These are phyloP conservation scores for Colletotrichum nymphaeae DNA, from an alignment of 2,329 filamentous ascomycete species.

Conservation along the genomic window DNA sequence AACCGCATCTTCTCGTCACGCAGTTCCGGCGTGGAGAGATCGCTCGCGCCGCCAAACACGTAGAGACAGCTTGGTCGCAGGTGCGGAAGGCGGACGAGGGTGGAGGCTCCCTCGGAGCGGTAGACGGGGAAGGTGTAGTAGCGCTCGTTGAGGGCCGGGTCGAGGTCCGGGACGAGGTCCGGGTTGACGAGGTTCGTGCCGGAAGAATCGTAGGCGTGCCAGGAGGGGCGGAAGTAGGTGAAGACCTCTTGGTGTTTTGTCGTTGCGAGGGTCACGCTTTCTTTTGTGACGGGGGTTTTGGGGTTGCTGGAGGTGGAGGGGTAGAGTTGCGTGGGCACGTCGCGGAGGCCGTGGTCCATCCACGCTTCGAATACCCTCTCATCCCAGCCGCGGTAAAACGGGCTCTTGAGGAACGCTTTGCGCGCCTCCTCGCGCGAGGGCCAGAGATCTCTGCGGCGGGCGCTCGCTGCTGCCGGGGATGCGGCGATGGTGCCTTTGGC, in stretches of 20 bases:
- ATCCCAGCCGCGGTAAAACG: slow-evolving; percentile 89
- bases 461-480: slow-evolving; percentile 69
- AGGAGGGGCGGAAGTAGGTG: slow-evolving; percentile 76
- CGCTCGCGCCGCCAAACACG: slow-evolving; percentile 72
- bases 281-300: slow-evolving; percentile 22
- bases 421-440: slow-evolving; percentile 78
- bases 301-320: slow-evolving; percentile 50
- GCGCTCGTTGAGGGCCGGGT: slow-evolving; percentile 49
- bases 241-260: slow-evolving; percentile 91
- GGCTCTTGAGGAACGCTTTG: slow-evolving; percentile 72
- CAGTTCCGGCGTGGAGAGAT: slow-evolving; percentile 62
- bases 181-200: slow-evolving; percentile 53
- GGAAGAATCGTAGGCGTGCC: slow-evolving; percentile 52
- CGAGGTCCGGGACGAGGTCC: slow-evolving; percentile 57
- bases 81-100: slow-evolving; percentile 66
- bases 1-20: slow-evolving; percentile 67
- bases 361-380: slow-evolving; percentile 80
- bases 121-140: slow-evolving; percentile 69
- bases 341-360: slow-evolving; percentile 80
- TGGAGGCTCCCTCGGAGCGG: slow-evolving; percentile 70
- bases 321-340: slow-evolving; percentile 73
- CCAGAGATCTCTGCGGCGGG: slow-evolving; percentile 83
- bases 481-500: slow-evolving; percentile 45
- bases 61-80: slow-evolving; percentile 76
- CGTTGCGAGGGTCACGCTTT: slow-evolving; percentile 78